Evolutionary conservation across 768 basidiomycete genomes (phyloP).

Genomic region (Phylloporus sp.): DNA sequence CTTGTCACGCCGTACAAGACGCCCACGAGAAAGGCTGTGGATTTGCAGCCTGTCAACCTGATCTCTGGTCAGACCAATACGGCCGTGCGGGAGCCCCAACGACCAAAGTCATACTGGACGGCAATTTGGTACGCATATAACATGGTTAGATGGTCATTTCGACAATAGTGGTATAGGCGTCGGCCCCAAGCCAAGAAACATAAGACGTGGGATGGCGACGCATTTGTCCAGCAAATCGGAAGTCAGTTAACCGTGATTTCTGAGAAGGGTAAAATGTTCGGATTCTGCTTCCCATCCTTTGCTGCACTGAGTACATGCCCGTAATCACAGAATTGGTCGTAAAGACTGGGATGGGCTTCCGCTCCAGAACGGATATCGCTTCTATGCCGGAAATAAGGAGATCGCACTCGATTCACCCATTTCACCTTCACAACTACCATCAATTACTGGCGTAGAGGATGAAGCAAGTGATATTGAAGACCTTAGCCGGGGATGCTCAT

Average conservation of each 20-base stretch:
- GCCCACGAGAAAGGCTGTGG: slow-evolving; percentile 31
- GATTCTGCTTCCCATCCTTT: not conserved
- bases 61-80: slow-evolving; percentile 20
- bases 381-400: slow-evolving; percentile 55
- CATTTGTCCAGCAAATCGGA: slow-evolving; percentile 50
- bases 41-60: slow-evolving; percentile 40
- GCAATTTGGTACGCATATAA: slow-evolving; percentile 56
- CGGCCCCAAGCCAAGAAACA: slow-evolving; percentile 71
- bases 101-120: slow-evolving; percentile 49
- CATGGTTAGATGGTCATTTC: not conserved
- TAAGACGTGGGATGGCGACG: slow-evolving; percentile 85
- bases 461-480: slow-evolving; percentile 24
- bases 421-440: slow-evolving; percentile 49
- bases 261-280: slow-evolving; percentile 67
- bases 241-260: slow-evolving; percentile 59
- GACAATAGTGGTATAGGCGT: slow-evolving; percentile 46
- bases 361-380: slow-evolving; percentile 38
- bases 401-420: slow-evolving; percentile 57
- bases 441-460: slow-evolving; percentile 32
- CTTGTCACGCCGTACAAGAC: slow-evolving; percentile 18
- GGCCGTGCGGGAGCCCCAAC: slow-evolving; percentile 6
- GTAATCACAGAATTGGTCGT: slow-evolving; percentile 51
- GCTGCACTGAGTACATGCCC: slow-evolving; percentile 4
- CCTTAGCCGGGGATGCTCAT: slow-evolving; percentile 5
- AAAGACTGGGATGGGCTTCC: slow-evolving; percentile 56